phyloP scores from a whole-genome alignment of 495 filamentous ascomycete genomes.

The Elasticomyces elasticus region DNA sequence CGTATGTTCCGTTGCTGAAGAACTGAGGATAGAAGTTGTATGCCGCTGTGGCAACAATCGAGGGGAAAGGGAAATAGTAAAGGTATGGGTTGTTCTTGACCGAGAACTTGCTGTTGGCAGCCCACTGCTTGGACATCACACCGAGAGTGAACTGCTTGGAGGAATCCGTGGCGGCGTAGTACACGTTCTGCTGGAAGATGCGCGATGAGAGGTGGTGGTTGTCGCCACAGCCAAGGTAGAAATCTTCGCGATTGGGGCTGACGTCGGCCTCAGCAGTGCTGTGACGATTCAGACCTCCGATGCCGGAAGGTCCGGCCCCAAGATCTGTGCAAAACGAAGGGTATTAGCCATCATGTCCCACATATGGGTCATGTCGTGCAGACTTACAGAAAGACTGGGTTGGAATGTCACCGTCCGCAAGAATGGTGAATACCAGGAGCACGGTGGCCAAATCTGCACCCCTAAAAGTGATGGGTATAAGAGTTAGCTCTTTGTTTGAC shows the following conservation, averaged over 20 bases:
- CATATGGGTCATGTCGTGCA: too few species aligned
- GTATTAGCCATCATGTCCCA: too few species aligned
- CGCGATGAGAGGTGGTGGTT: slow-evolving; percentile 27
- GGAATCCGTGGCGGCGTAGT: slow-evolving; percentile 5
- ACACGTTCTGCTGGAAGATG: slow-evolving; percentile 27
- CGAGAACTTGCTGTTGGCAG: slow-evolving; percentile 20
- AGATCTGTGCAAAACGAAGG: too few species aligned
- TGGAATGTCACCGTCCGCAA: slow-evolving; percentile 29
- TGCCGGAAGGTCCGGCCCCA: slow-evolving; percentile 25
- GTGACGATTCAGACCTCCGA: slow-evolving; percentile 34
- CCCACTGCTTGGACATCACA: slow-evolving; percentile 18
- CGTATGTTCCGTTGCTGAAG: slow-evolving; percentile 14
- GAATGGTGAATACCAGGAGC: slow-evolving; percentile 29
- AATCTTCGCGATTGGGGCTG: slow-evolving; percentile 34
- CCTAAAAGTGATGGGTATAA: too few species aligned
- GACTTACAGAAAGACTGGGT: slow-evolving; percentile 31
- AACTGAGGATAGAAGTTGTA: slow-evolving; percentile 13
- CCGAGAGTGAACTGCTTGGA: slow-evolving; percentile 18
- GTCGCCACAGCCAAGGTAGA: slow-evolving; percentile 31
- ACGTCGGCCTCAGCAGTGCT: slow-evolving; percentile 35
- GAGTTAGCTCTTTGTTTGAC: too few species aligned
- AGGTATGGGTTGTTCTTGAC: slow-evolving; percentile 30
- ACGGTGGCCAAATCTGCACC: slow-evolving; percentile 30
- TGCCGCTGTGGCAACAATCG: slow-evolving; percentile 14
- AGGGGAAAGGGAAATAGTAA: slow-evolving; percentile 28